Conservation (phyloP, 1,284 basidiomycete species). For the Sanghuangporus baumii region DNA sequence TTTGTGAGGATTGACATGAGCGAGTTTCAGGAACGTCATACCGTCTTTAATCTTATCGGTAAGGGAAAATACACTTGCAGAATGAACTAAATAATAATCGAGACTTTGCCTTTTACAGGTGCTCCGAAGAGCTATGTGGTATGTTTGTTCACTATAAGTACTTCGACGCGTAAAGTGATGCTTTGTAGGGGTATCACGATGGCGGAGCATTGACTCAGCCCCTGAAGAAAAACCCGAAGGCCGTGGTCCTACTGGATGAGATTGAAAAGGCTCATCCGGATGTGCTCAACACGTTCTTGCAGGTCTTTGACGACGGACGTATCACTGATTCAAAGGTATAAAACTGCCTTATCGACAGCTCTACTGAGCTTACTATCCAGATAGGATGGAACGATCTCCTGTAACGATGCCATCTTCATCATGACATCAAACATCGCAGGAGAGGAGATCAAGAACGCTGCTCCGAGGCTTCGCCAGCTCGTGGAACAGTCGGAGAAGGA, state of each 20-base stretch:
- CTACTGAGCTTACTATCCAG: not conserved
- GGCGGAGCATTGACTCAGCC: slow-evolving; percentile 3
- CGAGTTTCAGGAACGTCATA: slow-evolving; percentile 12
- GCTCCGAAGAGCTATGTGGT: slow-evolving; percentile 16
- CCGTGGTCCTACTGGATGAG: slow-evolving; percentile 12
- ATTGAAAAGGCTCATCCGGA: slow-evolving; percentile 15
- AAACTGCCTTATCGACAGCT: not conserved
- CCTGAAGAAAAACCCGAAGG: slow-evolving; percentile 11
- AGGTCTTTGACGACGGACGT: slow-evolving; percentile 15
- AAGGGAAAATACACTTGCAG: not conserved
- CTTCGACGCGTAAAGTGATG: not conserved
- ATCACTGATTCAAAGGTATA: slow-evolving; percentile 12
- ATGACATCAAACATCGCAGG: slow-evolving; percentile 16
- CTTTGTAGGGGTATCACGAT: slow-evolving; percentile 11
- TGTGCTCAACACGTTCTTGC: slow-evolving; percentile 13
- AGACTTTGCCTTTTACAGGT: not conserved
- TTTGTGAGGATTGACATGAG: slow-evolving; percentile 16
- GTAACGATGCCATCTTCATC: slow-evolving; percentile 15
- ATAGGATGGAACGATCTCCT: slow-evolving; percentile 11
- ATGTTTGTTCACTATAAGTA: not conserved
- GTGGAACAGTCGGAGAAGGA: slow-evolving; percentile 5
- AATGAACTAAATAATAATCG: not conserved
- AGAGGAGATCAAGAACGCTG: slow-evolving; percentile 5
- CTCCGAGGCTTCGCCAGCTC: slow-evolving; percentile 7
- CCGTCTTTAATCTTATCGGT: slow-evolving; percentile 11